Percentiles rank a stretch among this genome's conserved stretches.
phyloP scores from a whole-genome alignment of 2,329 filamentous ascomycete species.

The Aspergillus fumigatus region DNA sequence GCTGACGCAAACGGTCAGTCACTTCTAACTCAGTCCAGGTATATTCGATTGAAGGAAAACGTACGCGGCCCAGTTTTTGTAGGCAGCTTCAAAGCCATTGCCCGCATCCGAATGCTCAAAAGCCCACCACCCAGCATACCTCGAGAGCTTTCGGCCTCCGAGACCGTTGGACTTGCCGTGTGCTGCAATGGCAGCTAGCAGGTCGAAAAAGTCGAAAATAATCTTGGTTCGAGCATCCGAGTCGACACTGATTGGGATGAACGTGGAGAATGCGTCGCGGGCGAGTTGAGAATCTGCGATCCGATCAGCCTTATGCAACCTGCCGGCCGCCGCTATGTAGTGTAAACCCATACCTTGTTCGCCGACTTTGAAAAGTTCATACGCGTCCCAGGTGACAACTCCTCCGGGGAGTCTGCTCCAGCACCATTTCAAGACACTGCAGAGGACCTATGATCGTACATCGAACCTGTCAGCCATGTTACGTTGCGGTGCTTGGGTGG shows the following conservation, averaged over 20 bases:
- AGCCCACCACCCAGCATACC: slow-evolving; percentile 97
- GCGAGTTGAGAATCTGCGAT: slow-evolving; percentile 79
- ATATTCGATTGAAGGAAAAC: slow-evolving; percentile 21
- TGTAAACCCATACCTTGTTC: slow-evolving; percentile 66
- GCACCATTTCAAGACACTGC: slow-evolving; percentile 95
- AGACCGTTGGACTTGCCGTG: slow-evolving; percentile 92
- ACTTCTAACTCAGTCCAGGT: background rate
- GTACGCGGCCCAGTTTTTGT: slow-evolving; percentile 79
- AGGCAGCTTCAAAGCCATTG: slow-evolving; percentile 91
- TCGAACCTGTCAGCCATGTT: background rate
- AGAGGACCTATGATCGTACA: slow-evolving; percentile 63
- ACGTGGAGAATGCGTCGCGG: slow-evolving; percentile 89
- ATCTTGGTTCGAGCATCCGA: slow-evolving; percentile 80
- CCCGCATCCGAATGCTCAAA: slow-evolving; percentile 86
- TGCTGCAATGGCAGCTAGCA: slow-evolving; percentile 83
- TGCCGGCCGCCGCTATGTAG: background rate
- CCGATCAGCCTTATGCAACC: slow-evolving; percentile 16
- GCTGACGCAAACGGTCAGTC: slow-evolving; percentile 46
- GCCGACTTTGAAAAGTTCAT: slow-evolving; percentile 91
- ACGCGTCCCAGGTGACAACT: slow-evolving; percentile 94
- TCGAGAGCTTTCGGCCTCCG: slow-evolving; percentile 85
- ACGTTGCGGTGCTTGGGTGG: background rate
- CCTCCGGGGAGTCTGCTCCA: slow-evolving; percentile 90
- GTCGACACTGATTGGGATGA: slow-evolving; percentile 90
- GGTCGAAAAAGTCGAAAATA: slow-evolving; percentile 94